Conservation (phyloP, 495 filamentous ascomycete genomes). For the Talaromyces stipitatus region DNA sequence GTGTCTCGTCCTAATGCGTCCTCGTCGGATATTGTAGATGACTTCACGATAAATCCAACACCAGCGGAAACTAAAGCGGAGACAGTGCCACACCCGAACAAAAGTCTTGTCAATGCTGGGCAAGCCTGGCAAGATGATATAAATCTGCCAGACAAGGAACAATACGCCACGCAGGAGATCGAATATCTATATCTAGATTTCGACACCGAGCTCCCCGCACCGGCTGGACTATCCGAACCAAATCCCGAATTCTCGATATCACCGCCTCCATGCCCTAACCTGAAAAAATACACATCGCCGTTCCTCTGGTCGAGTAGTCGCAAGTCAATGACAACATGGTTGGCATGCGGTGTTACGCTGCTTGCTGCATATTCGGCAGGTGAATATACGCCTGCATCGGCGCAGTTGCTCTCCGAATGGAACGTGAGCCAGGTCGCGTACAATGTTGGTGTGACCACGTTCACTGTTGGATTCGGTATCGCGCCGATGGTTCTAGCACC, state of each 20-base stretch:
- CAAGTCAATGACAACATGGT: constrained; percentile 64
- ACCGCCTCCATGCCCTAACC: constrained; percentile 51
- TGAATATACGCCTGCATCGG: constrained; percentile 62
- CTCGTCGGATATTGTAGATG: not conserved
- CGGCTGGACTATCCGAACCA: constrained; percentile 31
- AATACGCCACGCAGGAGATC: constrained; percentile 31
- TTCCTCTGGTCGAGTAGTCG: constrained; percentile 63
- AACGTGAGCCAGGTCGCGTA: constrained; percentile 55
- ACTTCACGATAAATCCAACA: not conserved
- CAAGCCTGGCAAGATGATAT: not conserved
- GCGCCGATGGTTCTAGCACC: constrained; percentile 90
- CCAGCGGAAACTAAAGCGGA: not conserved
- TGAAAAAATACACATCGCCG: constrained; percentile 62
- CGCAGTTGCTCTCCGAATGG: constrained; percentile 56
- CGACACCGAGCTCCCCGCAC: constrained; percentile 55
- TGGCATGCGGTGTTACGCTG: constrained; percentile 68
- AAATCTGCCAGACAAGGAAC: not conserved
- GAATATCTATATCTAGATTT: constrained; percentile 67
- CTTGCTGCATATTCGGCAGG: constrained; percentile 79
- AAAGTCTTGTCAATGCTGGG: not conserved
- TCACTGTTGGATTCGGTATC: constrained; percentile 73
- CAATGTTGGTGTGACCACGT: constrained; percentile 72
- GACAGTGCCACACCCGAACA: not conserved
- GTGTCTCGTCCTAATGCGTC: not conserved
- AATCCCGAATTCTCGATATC: constrained; percentile 32